Percentiles rank a stretch among this genome's conserved stretches.
These are phyloP conservation scores for Sclerotinia sclerotiorum DNA, from an alignment of 2,329 filamentous ascomycete species.

Conservation along the genomic window DNA sequence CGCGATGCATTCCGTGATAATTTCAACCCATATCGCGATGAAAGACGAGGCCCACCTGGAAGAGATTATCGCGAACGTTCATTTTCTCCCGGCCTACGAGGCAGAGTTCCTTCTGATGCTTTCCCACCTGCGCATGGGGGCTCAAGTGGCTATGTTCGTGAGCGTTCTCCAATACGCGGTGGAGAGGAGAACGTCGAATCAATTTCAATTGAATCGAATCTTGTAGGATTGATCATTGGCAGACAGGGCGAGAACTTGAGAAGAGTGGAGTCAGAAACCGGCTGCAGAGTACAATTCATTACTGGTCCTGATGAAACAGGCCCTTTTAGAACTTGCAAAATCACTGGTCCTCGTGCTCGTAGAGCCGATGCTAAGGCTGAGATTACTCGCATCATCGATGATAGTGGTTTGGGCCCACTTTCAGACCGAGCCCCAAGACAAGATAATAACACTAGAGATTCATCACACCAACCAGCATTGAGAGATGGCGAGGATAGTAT, in stretches of 20 bases:
- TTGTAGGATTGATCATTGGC: conserved; percentile 89
- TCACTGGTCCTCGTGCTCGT: conserved; percentile 70
- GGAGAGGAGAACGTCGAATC: conserved; percentile 70
- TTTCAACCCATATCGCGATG: conserved; percentile 81
- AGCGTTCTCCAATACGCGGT: conserved; percentile 57
- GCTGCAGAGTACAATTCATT: conserved; percentile 84
- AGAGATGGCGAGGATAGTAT: conserved; percentile 81
- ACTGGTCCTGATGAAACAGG: conserved; percentile 71
- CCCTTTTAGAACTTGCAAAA: conserved; percentile 78
- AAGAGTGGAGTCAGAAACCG: conserved; percentile 78
- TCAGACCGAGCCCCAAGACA: conserved; percentile 43
- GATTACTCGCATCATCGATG: conserved; percentile 85
- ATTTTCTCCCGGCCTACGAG: conserved; percentile 63
- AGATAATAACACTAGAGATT: conserved; percentile 33
- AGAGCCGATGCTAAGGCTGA: conserved; percentile 77
- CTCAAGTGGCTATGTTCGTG: conserved; percentile 47
- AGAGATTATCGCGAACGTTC: conserved; percentile 68
- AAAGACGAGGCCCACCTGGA: conserved; percentile 63
- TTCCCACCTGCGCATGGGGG: conserved; percentile 63
- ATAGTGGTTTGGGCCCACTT: conserved; percentile 63
- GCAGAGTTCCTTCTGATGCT: conserved; percentile 48
- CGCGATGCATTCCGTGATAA: conserved; percentile 73
- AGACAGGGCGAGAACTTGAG: conserved; percentile 86
- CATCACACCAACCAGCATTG: conserved; percentile 50
- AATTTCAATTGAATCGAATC: conserved; percentile 80